These are phyloP conservation scores for Globisporangium nunn DNA, from an alignment of 352 stramenopile species.

Conservation along the genomic window DNA sequence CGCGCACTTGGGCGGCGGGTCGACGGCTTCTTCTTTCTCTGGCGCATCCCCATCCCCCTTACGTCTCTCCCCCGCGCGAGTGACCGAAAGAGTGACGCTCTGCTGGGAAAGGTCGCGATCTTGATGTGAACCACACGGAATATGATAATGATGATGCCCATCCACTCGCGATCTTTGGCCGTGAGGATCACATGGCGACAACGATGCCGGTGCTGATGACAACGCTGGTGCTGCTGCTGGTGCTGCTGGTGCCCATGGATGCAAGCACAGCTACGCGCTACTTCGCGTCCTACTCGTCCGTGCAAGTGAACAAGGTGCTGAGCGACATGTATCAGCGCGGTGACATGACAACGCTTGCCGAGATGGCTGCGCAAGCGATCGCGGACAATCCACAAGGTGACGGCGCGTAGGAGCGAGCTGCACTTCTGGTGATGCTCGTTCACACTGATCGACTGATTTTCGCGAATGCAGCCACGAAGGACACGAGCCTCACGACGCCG, in stretches of 20 bases:
- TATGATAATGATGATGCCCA: not conserved
- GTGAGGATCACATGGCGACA: too few relatives aligned
- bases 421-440: not conserved
- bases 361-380: constrained; percentile 29
- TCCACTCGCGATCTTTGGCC: not conserved
- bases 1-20: too few relatives aligned
- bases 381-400: constrained; percentile 31
- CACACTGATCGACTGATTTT: not conserved
- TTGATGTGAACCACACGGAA: not conserved
- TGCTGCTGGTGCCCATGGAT: too few relatives aligned
- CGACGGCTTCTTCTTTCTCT: not conserved
- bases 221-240: too few relatives aligned
- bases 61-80: too few relatives aligned
- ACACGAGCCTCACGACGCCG: constrained; percentile 32
- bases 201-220: too few relatives aligned
- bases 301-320: constrained; percentile 29
- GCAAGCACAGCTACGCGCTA: not conserved
- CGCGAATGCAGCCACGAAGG: constrained; percentile 1
- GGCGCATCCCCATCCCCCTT: too few relatives aligned
- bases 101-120: not conserved
- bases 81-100: too few relatives aligned
- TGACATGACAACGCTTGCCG: constrained; percentile 45
- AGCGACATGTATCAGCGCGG: constrained; percentile 26
- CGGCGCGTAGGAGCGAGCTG: not conserved
- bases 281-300: constrained; percentile 5